Percentiles rank a stretch among this genome's conserved stretches.
Evolutionary conservation across 148 eudicot genomes (phyloP).

Genomic region (Rhododendron griersonianum): DNA sequence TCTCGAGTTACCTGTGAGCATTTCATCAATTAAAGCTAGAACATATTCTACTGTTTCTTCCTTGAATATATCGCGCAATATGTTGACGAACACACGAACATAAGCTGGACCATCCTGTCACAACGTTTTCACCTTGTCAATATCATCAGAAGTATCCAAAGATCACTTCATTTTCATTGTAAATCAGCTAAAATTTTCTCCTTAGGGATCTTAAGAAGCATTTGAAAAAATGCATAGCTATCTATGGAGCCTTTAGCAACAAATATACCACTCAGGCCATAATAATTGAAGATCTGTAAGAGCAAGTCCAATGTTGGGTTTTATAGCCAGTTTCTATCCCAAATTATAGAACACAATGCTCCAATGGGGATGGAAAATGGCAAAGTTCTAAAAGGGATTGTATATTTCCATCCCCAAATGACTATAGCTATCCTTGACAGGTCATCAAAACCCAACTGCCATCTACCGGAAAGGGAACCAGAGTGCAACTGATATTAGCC

Average conservation of each 20-base stretch:
- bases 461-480: too few relatives aligned
- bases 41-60: constrained; percentile 97
- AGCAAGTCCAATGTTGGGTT: too few relatives aligned
- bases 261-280: not conserved
- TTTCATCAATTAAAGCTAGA: constrained; percentile 82
- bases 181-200: not conserved
- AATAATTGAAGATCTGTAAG: not conserved
- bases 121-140: constrained; percentile 15
- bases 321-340: too few relatives aligned
- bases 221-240: not conserved
- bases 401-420: too few relatives aligned
- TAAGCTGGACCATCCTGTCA: constrained; percentile 94
- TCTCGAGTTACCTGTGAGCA: constrained; percentile 61
- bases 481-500: too few relatives aligned
- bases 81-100: constrained; percentile 70
- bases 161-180: not conserved
- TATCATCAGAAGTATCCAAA: not conserved
- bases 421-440: too few relatives aligned
- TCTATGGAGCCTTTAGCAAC: not conserved
- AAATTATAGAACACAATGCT: too few relatives aligned
- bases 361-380: too few relatives aligned
- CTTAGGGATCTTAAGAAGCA: not conserved
- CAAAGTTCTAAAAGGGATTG: too few relatives aligned
- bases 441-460: too few relatives aligned
- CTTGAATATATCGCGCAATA: constrained; percentile 76